Evolutionary conservation across 2,329 filamentous ascomycete species (phyloP).

Genomic region (Simplicillium aogashimaense): DNA sequence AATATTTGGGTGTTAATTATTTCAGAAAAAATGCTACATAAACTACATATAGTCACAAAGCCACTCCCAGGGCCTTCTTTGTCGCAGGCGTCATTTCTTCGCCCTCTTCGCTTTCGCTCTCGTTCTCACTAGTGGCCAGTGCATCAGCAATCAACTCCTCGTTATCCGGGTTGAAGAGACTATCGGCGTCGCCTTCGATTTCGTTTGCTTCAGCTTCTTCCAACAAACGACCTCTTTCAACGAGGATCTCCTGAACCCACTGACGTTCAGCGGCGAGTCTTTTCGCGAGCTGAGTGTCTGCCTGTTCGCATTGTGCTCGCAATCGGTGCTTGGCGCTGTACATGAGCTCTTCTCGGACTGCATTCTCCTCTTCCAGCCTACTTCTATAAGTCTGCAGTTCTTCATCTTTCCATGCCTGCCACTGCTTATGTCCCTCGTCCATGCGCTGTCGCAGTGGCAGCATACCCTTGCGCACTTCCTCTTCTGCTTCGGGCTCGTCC

Average conservation of each 20-base stretch:
- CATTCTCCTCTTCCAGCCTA: conserved; percentile 26
- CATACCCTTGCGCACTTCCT: conserved; percentile 22
- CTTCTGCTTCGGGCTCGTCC: conserved; percentile 20
- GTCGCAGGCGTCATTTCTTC: no score
- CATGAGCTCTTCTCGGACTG: conserved; percentile 31
- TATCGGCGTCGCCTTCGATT: conserved; percentile 28
- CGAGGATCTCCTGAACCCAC: conserved; percentile 35
- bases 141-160: neutral
- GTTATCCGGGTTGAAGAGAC: conserved; percentile 13
- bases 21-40: no score
- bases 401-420: conserved; percentile 29
- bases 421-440: conserved; percentile 27
- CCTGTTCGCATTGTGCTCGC: conserved; percentile 16
- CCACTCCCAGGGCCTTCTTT: no score
- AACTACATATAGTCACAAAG: neutral
- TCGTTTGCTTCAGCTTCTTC: conserved; percentile 30
- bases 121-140: no score
- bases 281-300: conserved; percentile 19
- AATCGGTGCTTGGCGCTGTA: conserved; percentile 24
- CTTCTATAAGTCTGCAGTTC: conserved; percentile 26
- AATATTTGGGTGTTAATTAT: no score
- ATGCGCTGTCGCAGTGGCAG: conserved; percentile 25
- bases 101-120: no score
- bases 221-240: conserved; percentile 33
- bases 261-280: conserved; percentile 31